These are phyloP conservation scores for Boletus smithii DNA, from an alignment of 1,284 basidiomycete genomes.

Conservation along the genomic window DNA sequence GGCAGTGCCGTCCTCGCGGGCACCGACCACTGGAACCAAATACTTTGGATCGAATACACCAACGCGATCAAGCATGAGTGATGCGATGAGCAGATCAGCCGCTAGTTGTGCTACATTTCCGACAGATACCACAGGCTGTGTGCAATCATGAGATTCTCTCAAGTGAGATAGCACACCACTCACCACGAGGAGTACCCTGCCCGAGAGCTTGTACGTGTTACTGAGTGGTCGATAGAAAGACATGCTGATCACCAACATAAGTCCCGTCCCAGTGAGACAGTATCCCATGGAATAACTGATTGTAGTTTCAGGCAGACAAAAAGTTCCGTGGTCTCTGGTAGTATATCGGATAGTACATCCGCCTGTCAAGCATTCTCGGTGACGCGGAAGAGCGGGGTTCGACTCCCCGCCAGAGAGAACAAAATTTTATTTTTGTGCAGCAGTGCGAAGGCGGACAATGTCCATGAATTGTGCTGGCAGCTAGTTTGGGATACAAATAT, in stretches of 20 bases:
- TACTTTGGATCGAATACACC: constrained; percentile 61
- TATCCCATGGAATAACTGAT: no score
- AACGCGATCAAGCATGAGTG: constrained; percentile 55
- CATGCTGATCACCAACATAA: constrained; percentile 6
- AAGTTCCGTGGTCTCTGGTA: constrained; percentile 33
- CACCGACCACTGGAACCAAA: constrained; percentile 67
- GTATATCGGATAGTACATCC: constrained; percentile 45
- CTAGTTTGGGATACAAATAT: constrained; percentile 1
- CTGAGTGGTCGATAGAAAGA: constrained; percentile 41
- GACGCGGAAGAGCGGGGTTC: constrained; percentile 43
- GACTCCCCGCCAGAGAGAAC: constrained; percentile 44
- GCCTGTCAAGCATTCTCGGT: constrained; percentile 32
- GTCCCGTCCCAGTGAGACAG: no score
- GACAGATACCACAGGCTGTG: constrained; percentile 73
- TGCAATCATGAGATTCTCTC: constrained; percentile 11
- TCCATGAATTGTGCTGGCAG: neutral
- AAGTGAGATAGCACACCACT: constrained; percentile 15
- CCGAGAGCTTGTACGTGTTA: constrained; percentile 35
- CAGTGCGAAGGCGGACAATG: no score
- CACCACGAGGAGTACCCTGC: constrained; percentile 52
- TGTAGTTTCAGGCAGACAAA: accelerated
- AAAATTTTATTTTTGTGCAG: neutral
- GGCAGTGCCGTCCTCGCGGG: constrained; percentile 51
- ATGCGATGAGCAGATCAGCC: constrained; percentile 67
- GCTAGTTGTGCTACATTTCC: constrained; percentile 79